phyloP scores from a whole-genome alignment of 2,329 filamentous ascomycete species.

The Trichoderma sp. region DNA sequence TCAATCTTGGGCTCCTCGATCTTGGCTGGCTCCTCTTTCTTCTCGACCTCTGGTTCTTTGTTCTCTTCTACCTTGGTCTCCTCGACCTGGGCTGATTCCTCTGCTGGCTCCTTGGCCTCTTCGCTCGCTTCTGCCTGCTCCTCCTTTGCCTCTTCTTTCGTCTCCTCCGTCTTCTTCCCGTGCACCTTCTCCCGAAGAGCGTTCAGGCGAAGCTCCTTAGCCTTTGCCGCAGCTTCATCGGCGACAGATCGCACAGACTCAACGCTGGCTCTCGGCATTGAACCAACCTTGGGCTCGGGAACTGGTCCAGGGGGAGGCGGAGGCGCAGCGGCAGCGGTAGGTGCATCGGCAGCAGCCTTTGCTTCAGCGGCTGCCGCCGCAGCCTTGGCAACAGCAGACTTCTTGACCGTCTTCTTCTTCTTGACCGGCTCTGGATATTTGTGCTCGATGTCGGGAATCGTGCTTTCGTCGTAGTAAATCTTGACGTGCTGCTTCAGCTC shows the following conservation, averaged over 20 bases:
- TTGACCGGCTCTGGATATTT: conserved; percentile 51
- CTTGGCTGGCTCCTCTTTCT: conserved; percentile 15
- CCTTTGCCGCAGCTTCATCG: conserved; percentile 68
- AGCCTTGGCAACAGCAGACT: conserved; percentile 32
- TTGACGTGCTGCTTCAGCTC: conserved; percentile 87
- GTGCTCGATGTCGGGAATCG: conserved; percentile 59
- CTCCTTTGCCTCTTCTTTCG: conserved; percentile 31
- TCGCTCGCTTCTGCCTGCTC: conserved; percentile 1
- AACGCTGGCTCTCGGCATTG: conserved; percentile 16
- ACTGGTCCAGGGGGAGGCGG: conserved; percentile 34
- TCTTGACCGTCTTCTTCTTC: conserved; percentile 35
- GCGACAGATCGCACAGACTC: conserved; percentile 55
- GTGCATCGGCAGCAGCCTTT: conserved; percentile 27
- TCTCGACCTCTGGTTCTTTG: conserved; percentile 17
- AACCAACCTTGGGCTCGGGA: conserved; percentile 33
- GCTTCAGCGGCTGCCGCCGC: conserved; percentile 36
- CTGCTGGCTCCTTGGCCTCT: conserved; percentile 15
- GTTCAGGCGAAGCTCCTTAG: conserved; percentile 62
- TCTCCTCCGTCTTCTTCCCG: conserved; percentile 38
- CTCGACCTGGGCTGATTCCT: conserved; percentile 3
- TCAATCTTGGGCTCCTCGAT: conserved; percentile 28
- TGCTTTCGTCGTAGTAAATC: conserved; percentile 66
- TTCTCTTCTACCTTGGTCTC: conserved; percentile 25
- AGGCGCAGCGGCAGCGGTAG: conserved; percentile 33
- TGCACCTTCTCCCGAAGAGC: conserved; percentile 59